Evolutionary conservation across 2,329 filamentous ascomycete genomes (phyloP).

Genomic region (Aspergillus transmontanensis): DNA sequence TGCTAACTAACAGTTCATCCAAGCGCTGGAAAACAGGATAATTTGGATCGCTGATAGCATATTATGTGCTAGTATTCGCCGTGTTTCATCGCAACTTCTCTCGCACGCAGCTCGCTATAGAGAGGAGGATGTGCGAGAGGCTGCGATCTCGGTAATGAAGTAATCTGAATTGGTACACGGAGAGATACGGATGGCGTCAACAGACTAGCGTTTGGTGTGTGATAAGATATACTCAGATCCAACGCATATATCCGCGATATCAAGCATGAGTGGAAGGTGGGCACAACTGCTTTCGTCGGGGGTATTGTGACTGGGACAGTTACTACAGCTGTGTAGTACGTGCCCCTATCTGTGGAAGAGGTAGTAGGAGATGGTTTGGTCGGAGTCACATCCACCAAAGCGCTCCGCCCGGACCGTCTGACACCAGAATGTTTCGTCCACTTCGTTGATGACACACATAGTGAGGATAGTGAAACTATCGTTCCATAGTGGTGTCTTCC

Average conservation of each 20-base stretch:
- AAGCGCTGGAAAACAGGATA: background rate
- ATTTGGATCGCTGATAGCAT: background rate
- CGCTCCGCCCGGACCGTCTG: no score
- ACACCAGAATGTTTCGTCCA: background rate
- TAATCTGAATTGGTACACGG: background rate
- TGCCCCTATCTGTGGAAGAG: background rate
- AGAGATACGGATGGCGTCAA: background rate
- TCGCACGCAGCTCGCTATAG: background rate
- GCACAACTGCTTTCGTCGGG: background rate
- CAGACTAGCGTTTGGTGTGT: background rate
- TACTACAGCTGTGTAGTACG: background rate
- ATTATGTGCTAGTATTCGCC: background rate
- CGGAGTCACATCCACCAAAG: background rate
- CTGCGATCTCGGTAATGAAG: background rate
- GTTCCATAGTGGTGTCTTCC: no score
- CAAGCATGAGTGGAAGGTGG: background rate
- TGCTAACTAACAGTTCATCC: fast-evolving
- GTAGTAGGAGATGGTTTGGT: background rate
- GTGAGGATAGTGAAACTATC: background rate
- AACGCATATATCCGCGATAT: background rate
- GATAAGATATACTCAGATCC: background rate
- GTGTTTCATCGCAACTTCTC: background rate
- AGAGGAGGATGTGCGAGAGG: background rate
- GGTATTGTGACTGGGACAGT: background rate
- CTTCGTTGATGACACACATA: background rate